Base-by-base conservation (phyloP, 331 rosid species). In the Rosa hybrid region DNA sequence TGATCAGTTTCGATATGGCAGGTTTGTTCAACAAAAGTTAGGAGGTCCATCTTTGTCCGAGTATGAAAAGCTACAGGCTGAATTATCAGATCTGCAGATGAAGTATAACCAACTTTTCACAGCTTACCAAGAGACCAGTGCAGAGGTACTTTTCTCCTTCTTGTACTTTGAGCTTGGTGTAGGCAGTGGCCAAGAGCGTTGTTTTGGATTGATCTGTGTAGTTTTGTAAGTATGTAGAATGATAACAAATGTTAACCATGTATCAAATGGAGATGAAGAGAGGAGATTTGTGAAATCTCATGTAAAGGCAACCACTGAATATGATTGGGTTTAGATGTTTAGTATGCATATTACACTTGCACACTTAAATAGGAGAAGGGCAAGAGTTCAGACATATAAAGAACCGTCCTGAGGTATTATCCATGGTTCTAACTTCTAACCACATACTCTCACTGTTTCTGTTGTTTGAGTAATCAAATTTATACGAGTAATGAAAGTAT, bases 11-110 rank as follows among this genome's bases (percentile, higher is more conserved):
- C 21, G 18, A 72, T 68, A 78, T 79, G 42, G 39, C 90, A 92
- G 98, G 77, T 95, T 95, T 81, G 84, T 95, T 88, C 98, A 95
- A 88, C 94, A 95, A 75, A 91, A 90, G 63, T 59, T 95, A 78
- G 94, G 96, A 11, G 90, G 96, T 85, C 91, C 99, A 3, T 89
- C 99, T 20, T 49, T 83, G 41, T 85, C 90, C 0, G 98, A 91
- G 11, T 85, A 88, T 80, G 97, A 93, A 81, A 93, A 90, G 74
- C 80, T 93, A 64, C 96, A 90, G 81, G 91, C 96, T 45, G 92
- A 95, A 85, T 60, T 90, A 78, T 90, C 90, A 42, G 95, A 93
- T 82, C 88, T 95, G 75, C 96, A 88, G 84, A 80, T 73, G 44
- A 93, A 85, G 88, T 88, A 89, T 42, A 86, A 75, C 71, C 89